phyloP scores from a whole-genome alignment of 2,329 filamentous ascomycete genomes.

The Fusarium sp. region DNA sequence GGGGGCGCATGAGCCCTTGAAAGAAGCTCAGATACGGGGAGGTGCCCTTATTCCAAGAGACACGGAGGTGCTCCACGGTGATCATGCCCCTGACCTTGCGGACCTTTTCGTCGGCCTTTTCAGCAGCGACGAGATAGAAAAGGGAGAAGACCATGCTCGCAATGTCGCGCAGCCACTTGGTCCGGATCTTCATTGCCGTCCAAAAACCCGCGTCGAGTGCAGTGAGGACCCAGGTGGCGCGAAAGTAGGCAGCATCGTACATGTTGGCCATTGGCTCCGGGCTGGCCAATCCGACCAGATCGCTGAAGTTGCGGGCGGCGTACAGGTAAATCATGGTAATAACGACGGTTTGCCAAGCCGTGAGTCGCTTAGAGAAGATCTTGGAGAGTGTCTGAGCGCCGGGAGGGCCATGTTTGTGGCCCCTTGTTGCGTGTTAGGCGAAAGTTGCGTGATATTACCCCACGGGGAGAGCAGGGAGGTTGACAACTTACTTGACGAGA shows the following conservation, averaged over 20 bases:
- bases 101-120: constrained; percentile 97
- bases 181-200: constrained; percentile 94
- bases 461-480: background rate
- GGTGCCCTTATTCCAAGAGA: constrained; percentile 96
- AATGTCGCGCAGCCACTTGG: constrained; percentile 85
- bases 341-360: constrained; percentile 91
- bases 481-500: constrained; percentile 74
- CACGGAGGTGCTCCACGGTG: constrained; percentile 91
- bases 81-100: constrained; percentile 88
- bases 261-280: constrained; percentile 95
- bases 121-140: constrained; percentile 94
- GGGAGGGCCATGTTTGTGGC: constrained; percentile 90
- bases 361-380: constrained; percentile 79
- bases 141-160: constrained; percentile 86
- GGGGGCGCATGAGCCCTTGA: constrained; percentile 81
- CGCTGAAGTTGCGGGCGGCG: constrained; percentile 92
- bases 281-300: constrained; percentile 89
- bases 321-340: constrained; percentile 94
- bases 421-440: constrained; percentile 67
- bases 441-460: constrained; percentile 14
- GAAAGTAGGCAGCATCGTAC: constrained; percentile 93
- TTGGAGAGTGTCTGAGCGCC: constrained; percentile 79
- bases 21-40: constrained; percentile 87
- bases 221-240: constrained; percentile 96
- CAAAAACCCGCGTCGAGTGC: constrained; percentile 97